These are phyloP conservation scores for Epichloe sp. DNA, from an alignment of 2,329 filamentous ascomycete species.

Conservation along the genomic window DNA sequence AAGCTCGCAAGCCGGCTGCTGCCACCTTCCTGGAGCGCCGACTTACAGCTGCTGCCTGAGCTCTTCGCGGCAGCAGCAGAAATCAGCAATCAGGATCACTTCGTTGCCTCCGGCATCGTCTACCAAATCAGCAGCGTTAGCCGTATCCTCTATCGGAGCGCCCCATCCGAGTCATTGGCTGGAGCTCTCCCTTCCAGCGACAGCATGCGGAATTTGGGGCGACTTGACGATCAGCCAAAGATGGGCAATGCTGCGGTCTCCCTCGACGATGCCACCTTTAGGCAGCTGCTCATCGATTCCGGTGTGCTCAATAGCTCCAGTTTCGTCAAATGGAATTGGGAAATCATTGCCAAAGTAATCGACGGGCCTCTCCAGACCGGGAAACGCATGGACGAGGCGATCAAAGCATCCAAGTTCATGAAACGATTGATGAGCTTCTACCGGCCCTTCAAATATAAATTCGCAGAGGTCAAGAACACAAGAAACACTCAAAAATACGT, in stretches of 20 bases:
- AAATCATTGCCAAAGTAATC: conserved; percentile 77
- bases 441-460: conserved; percentile 91
- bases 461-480: conserved; percentile 79
- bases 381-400: conserved; percentile 84
- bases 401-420: conserved; percentile 90
- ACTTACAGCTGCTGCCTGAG: conserved; percentile 78
- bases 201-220: conserved; percentile 33
- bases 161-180: conserved; percentile 31
- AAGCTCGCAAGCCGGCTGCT: conserved; percentile 80
- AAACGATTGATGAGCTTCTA: conserved; percentile 93
- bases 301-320: conserved; percentile 82
- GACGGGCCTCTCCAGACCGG: conserved; percentile 85
- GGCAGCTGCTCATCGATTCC: conserved; percentile 59
- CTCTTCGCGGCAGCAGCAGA: conserved; percentile 65
- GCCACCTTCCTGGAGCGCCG: conserved; percentile 67
- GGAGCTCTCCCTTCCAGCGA: conserved; percentile 29
- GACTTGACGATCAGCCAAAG: conserved; percentile 45
- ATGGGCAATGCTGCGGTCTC: conserved; percentile 26
- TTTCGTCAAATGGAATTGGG: conserved; percentile 96
- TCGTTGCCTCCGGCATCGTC: conserved; percentile 76
- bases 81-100: conserved; percentile 58
- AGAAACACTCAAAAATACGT: conserved; percentile 92
- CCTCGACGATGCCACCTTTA: conserved; percentile 48
- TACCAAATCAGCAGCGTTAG: conserved; percentile 98
- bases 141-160: conserved; percentile 74